These are phyloP conservation scores for Fagus crenata DNA, from an alignment of 306 rosid genomes.

Conservation along the genomic window DNA sequence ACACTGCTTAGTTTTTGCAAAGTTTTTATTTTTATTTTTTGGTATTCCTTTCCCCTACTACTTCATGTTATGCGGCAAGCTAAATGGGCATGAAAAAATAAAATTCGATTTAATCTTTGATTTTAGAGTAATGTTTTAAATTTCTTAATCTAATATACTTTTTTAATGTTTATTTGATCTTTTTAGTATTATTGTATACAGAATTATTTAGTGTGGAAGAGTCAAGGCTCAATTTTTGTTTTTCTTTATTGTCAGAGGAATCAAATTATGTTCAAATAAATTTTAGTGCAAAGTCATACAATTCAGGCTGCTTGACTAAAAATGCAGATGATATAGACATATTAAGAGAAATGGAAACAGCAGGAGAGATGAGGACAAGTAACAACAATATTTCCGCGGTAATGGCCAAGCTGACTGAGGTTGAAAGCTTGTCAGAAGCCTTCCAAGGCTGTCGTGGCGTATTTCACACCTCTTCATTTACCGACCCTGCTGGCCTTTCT, in stretches of 20 bases:
- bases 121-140: no score
- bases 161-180: background rate
- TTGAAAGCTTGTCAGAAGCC: constrained; percentile 49
- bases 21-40: background rate
- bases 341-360: constrained; percentile 49
- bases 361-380: constrained; percentile 17
- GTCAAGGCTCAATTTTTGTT: background rate
- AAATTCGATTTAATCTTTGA: background rate
- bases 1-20: background rate
- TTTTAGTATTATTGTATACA: background rate
- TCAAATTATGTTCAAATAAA: background rate
- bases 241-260: background rate
- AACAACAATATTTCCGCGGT: constrained; percentile 25
- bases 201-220: background rate
- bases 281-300: no score
- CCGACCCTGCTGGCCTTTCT: constrained; percentile 86
- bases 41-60: no score
- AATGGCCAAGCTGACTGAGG: constrained; percentile 48
- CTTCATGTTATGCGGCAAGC: background rate
- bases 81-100: background rate
- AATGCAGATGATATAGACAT: constrained; percentile 65
- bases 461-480: constrained; percentile 74
- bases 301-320: background rate
- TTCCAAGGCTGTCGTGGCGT: constrained; percentile 81
- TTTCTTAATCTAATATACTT: no score